Evolutionary conservation across 2,329 filamentous ascomycete genomes (phyloP), one percentile per base, ranked within the genome.

Genomic region (Laburnicola sp.): DNA sequence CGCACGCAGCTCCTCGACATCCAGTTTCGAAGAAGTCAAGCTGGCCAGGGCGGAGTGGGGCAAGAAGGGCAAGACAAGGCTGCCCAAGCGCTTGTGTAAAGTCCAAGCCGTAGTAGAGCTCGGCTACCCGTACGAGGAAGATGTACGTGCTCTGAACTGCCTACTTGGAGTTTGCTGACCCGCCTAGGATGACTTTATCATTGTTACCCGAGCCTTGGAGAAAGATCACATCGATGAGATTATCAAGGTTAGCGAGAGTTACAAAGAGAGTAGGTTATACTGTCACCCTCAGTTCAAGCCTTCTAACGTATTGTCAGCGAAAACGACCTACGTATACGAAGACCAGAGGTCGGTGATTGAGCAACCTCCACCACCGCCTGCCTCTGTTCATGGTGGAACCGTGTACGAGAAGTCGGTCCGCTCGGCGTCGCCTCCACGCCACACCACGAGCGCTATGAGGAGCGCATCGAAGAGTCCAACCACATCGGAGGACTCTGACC

Each of bases 171-270:
- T 5, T 42, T 49, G 35, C 75, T 82, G 57, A 62, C 45, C 48
- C 30, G 31, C 5, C 6, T 59, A 94, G 89, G 90, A 88, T 34
- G 86, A 88, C 60, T 88, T 87, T 22, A 85, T 94, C 62, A 83
- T 96, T 45, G 85, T 97, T 30, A 85, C 88, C 61, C 87, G 89
- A 66, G 92, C 93, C 7, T 80, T 97, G 4, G 89, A 90, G 11
- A 92, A 95, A 63, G 85, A 93, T 16, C 91, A 96, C 63, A 97
- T 97, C 57, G 91, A 97, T 62, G 88, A 95, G 64, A 80, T 97
- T 38, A 88, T 97, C 63, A 87, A 85, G 64, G 78, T 91, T 43
- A 95, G 90, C 72, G 88, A 91, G 64, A 85, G 87, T 28, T 91
- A 90, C 74, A 77, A 77, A 66, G 75, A 76, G 44, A 69, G 76